Percentiles rank a stretch among this genome's conserved stretches.
Conservation (phyloP, 768 basidiomycete species). For the Pleurotus eryngii region DNA sequence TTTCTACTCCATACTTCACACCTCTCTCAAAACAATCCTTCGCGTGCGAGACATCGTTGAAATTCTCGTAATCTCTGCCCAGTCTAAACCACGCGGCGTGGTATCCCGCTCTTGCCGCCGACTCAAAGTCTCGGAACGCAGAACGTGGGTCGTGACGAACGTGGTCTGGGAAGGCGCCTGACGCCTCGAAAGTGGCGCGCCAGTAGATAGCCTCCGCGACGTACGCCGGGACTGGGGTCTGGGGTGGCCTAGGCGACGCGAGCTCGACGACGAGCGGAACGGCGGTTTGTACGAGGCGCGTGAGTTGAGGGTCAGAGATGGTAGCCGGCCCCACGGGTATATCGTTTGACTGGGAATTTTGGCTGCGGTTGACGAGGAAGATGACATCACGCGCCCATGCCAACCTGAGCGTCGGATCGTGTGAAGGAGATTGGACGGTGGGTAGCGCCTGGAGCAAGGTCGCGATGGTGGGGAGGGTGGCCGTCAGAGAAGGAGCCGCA, state of each 20-base stretch:
- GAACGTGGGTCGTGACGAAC: constrained; percentile 64
- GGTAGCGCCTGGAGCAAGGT: constrained; percentile 50
- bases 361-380: constrained; percentile 67
- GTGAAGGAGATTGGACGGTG: constrained; percentile 49
- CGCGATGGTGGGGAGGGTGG: constrained; percentile 63
- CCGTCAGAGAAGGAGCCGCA: constrained; percentile 51
- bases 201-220: constrained; percentile 74
- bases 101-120: constrained; percentile 74
- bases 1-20: constrained; percentile 67
- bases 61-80: constrained; percentile 89
- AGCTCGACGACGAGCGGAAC: constrained; percentile 63
- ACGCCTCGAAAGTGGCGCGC: constrained; percentile 69
- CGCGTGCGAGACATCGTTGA: constrained; percentile 70
- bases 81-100: constrained; percentile 87
- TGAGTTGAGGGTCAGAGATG: constrained; percentile 58
- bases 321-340: constrained; percentile 47
- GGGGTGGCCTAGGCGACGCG: constrained; percentile 27
- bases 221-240: constrained; percentile 30
- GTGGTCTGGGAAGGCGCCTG: constrained; percentile 67
- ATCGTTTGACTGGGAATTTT: constrained; percentile 31
- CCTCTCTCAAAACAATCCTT: constrained; percentile 88
- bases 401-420: constrained; percentile 60
- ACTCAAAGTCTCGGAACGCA: constrained; percentile 90
- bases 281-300: constrained; percentile 58
- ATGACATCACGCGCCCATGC: constrained; percentile 84